A percentile compares a stretch with the other conserved stretches of the same genome.
Evolutionary conservation across 306 rosid genomes (phyloP).

Genomic region (Mucuna pruriens): DNA sequence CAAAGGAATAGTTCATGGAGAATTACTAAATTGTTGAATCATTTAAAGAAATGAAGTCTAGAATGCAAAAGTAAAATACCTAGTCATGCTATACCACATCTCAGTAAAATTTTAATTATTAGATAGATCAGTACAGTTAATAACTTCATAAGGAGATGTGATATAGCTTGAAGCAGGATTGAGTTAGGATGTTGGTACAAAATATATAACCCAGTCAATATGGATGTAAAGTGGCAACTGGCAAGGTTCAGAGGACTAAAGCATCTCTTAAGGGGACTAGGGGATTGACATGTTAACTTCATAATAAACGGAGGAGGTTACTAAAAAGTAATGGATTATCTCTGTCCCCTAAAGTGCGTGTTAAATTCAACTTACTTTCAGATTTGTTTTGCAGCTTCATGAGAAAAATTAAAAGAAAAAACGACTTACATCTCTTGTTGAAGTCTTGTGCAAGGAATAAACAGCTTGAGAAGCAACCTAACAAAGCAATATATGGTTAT

Average conservation of each 20-base stretch:
- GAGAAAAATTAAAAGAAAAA: not conserved
- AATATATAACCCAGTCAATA: not conserved
- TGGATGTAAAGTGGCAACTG: not conserved
- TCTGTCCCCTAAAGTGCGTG: no score
- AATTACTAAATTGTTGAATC: not conserved
- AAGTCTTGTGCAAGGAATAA: conserved; percentile 89
- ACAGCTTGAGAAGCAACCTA: conserved; percentile 93
- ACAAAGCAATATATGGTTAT: conserved; percentile 31
- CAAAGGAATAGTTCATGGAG: not conserved
- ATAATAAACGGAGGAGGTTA: no score
- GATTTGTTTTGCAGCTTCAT: no score
- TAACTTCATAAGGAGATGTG: no score
- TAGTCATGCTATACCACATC: not conserved
- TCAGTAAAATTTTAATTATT: not conserved
- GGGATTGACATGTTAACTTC: no score
- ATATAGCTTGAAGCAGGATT: no score
- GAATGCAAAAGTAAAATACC: not conserved
- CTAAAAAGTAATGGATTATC: no score
- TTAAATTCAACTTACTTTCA: no score
- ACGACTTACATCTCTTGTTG: conserved; percentile 87
- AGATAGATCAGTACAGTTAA: no score
- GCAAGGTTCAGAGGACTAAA: not conserved
- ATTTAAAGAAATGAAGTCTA: not conserved
- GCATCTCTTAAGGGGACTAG: no score
- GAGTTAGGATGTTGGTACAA: no score